Percentiles rank a stretch among this genome's conserved stretches.
These are phyloP conservation scores for Tylopilus sp. DNA, from an alignment of 1,284 basidiomycete species.

Conservation along the genomic window DNA sequence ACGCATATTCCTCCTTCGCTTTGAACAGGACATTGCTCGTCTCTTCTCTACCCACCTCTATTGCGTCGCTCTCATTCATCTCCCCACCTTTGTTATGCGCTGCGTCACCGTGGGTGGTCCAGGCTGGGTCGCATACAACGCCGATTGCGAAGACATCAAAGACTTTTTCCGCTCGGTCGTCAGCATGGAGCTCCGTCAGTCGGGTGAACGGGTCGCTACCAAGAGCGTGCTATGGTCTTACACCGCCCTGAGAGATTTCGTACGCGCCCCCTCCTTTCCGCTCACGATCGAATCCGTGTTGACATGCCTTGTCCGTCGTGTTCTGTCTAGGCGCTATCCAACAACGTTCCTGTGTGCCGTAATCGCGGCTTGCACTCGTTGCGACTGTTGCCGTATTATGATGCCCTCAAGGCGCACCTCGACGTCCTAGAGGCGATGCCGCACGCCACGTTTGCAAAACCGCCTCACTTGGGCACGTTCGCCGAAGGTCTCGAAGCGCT, in stretches of 20 bases:
- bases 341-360: slow-evolving; percentile 58
- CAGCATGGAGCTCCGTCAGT: slow-evolving; percentile 69
- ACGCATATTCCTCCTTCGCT: slow-evolving; percentile 58
- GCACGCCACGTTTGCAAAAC: slow-evolving; percentile 53
- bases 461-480: slow-evolving; percentile 56
- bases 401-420: slow-evolving; percentile 56
- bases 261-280: slow-evolving; percentile 27
- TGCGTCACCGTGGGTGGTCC: slow-evolving; percentile 57
- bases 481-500: slow-evolving; percentile 53
- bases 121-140: slow-evolving; percentile 61
- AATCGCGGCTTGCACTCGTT: slow-evolving; percentile 62
- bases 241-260: slow-evolving; percentile 67
- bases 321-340: slow-evolving; percentile 53
- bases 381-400: slow-evolving; percentile 55
- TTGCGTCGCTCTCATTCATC: slow-evolving; percentile 54
- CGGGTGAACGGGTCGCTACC: slow-evolving; percentile 68
- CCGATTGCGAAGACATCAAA: slow-evolving; percentile 63
- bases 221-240: slow-evolving; percentile 75
- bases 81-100: slow-evolving; percentile 63
- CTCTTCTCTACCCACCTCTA: slow-evolving; percentile 66
- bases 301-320: not conserved
- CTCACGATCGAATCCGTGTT: not conserved
- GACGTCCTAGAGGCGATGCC: slow-evolving; percentile 55
- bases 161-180: slow-evolving; percentile 65
- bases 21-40: slow-evolving; percentile 65